Percentiles rank a stretch among this genome's conserved stretches.
phyloP scores from a whole-genome alignment of 192 early-diverging fungal genomes.

The Podila horticola region DNA sequence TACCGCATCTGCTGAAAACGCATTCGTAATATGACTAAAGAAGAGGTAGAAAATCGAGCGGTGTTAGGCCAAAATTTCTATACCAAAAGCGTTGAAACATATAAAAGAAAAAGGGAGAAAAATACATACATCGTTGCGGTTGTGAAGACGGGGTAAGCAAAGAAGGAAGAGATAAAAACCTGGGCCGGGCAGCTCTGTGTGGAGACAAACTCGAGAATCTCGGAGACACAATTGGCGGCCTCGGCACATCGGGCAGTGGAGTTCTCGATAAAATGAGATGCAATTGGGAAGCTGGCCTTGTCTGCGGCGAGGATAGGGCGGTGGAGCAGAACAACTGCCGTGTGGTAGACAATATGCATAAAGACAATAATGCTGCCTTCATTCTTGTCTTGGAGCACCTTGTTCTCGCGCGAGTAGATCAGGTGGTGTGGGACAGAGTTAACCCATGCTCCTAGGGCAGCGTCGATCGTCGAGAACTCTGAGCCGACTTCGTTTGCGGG shows the following conservation, averaged over 20 bases:
- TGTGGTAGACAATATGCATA: constrained; percentile 58
- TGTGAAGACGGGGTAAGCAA: constrained; percentile 59
- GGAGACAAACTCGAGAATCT: constrained; percentile 35
- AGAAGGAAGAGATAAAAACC: constrained; percentile 49
- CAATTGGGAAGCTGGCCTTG: constrained; percentile 36
- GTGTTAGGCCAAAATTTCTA: no score
- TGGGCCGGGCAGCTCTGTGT: constrained; percentile 40
- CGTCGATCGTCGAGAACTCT: constrained; percentile 55
- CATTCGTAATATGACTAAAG: constrained; percentile 55
- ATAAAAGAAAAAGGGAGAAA: not conserved
- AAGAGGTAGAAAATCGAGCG: not conserved
- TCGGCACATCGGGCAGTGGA: constrained; percentile 54
- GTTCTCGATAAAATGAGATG: constrained; percentile 42
- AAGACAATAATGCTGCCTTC: constrained; percentile 42
- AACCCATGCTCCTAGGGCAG: constrained; percentile 48
- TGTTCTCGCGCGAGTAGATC: constrained; percentile 50
- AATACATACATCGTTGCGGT: constrained; percentile 57
- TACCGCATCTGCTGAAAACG: constrained; percentile 50
- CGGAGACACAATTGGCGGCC: constrained; percentile 54
- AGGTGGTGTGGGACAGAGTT: constrained; percentile 33
- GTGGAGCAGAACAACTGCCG: constrained; percentile 59
- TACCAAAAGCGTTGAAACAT: not conserved
- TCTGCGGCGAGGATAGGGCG: constrained; percentile 53
- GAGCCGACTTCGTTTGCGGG: constrained; percentile 57
- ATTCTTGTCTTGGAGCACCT: constrained; percentile 13